Base-by-base conservation (phyloP, 768 basidiomycete species). In the Mycena leptocephala region DNA sequence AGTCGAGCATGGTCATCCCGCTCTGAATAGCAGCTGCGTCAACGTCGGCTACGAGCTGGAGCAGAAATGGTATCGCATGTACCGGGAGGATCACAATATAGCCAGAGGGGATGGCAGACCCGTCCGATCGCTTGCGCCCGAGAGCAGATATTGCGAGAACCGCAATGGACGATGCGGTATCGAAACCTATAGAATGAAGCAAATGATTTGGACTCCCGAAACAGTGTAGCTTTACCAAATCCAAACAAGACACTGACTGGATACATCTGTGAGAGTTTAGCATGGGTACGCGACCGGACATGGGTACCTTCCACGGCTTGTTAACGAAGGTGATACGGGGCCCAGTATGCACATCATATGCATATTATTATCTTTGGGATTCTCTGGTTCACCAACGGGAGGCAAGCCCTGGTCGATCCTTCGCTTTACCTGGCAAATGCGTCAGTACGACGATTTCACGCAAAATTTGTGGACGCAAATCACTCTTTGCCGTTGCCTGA, bases 1-100 rank as follows among this genome's bases (percentile, higher is more conserved):
- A 96, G 84, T 97, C 97, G 43, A 97, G 88, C 53, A 97, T 86
- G 0, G 93, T 92, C 97, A 98, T 97, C 24, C 95, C 97, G n/a
- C 90, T 0, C 95, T 97, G 87, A 97, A 97, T 0, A 96, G 87
- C 20, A 96, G 85, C 96, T 96, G 79, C 46, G 58, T 22, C 59
- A 2, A n/a, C n/a, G n/a, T n/a, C n/a, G n/a, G n/a, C n/a, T n/a
- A n/a, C n/a, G n/a, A 26, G 43, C 37, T 39, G 37, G 78, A 58
- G 71, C 66, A 22, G 65, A 46, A 6, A 35, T 30, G 48, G 6
- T 41, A 41, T 33, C 22, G n/a, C n/a, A 86, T 80, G n/a, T 83
- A 96, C 95, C 1, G 97, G 96, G 28, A 97, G 89, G 75, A 97
- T 91, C 59, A 97, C 86, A 67, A 97, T 90, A 72, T 95, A 85